Evolutionary conservation across 2,329 filamentous ascomycete species (phyloP).

Genomic region (Aspergillus pseudoglaucus): DNA sequence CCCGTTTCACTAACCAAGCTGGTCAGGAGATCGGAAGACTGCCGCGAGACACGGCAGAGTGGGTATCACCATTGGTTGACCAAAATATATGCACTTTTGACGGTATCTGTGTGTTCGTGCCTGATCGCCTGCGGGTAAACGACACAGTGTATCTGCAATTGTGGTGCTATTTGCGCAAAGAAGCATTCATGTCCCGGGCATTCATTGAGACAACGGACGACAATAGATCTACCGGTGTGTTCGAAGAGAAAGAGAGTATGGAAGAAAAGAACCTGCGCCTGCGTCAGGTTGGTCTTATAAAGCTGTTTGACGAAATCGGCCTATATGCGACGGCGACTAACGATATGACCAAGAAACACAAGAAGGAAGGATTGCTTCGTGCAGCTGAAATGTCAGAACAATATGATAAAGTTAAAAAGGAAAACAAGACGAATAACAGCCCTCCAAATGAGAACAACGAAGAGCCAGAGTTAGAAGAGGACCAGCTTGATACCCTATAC

Average conservation of each 20-base stretch:
- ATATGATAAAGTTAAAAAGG: constrained; percentile 55
- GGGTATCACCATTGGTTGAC: constrained; percentile 88
- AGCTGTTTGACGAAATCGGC: constrained; percentile 82
- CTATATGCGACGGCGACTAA: constrained; percentile 70
- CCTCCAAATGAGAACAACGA: constrained; percentile 66
- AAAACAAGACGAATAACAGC: constrained; percentile 33
- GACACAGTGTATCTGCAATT: constrained; percentile 93
- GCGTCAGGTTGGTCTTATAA: constrained; percentile 80
- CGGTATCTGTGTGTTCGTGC: constrained; percentile 80
- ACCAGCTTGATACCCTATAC: constrained; percentile 89
- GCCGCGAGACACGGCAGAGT: constrained; percentile 77
- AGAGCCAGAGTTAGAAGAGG: constrained; percentile 85
- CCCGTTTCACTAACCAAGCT: constrained; percentile 74
- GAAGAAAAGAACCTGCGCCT: constrained; percentile 80
- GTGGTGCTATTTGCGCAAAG: constrained; percentile 65
- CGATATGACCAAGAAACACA: constrained; percentile 66
- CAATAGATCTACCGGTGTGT: constrained; percentile 67
- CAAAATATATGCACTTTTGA: constrained; percentile 84
- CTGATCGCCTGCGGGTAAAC: constrained; percentile 76
- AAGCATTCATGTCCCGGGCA: constrained; percentile 62
- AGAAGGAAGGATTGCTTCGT: constrained; percentile 74
- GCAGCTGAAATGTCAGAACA: constrained; percentile 86
- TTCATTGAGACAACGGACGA: constrained; percentile 50
- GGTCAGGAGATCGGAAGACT: constrained; percentile 82
- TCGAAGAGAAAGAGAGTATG: constrained; percentile 75